These are phyloP conservation scores for Suillus alpinus DNA, from an alignment of 768 basidiomycete genomes.

Conservation along the genomic window DNA sequence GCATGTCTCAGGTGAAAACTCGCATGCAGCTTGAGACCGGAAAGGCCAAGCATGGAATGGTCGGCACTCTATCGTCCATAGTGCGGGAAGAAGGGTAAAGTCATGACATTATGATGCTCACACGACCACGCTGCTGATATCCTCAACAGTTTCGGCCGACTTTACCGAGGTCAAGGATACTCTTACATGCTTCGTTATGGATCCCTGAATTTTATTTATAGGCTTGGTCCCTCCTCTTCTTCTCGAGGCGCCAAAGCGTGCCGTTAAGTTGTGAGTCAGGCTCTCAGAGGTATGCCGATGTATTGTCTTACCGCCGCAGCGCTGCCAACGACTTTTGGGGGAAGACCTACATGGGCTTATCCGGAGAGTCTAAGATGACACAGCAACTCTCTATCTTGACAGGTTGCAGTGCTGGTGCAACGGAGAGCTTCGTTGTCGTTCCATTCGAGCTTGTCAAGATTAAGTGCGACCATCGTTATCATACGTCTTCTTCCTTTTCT, in stretches of 20 bases:
- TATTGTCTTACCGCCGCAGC: conserved; percentile 31
- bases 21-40: conserved; percentile 96
- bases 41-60: conserved; percentile 68
- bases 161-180: conserved; percentile 73
- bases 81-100: conserved; percentile 87
- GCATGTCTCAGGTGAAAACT: conserved; percentile 78
- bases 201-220: conserved; percentile 21
- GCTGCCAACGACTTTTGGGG: conserved; percentile 97
- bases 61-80: conserved; percentile 82
- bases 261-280: conserved; percentile 80
- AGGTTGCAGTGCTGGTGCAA: conserved; percentile 92
- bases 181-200: not conserved
- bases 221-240: conserved; percentile 94
- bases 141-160: conserved; percentile 58
- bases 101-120: conserved; percentile 11
- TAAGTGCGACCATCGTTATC: conserved; percentile 42
- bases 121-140: conserved; percentile 14
- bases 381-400: conserved; percentile 85
- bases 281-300: not conserved
- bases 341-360: conserved; percentile 58
- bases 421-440: conserved; percentile 92
- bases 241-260: conserved; percentile 96
- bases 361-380: conserved; percentile 83
- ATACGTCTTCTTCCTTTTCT: conserved; percentile 1
- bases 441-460: conserved; percentile 97